Percentiles rank a stretch among this genome's conserved stretches.
Conservation (phyloP, 1,284 basidiomycete genomes). For the Trichosporon coremiiforme region DNA sequence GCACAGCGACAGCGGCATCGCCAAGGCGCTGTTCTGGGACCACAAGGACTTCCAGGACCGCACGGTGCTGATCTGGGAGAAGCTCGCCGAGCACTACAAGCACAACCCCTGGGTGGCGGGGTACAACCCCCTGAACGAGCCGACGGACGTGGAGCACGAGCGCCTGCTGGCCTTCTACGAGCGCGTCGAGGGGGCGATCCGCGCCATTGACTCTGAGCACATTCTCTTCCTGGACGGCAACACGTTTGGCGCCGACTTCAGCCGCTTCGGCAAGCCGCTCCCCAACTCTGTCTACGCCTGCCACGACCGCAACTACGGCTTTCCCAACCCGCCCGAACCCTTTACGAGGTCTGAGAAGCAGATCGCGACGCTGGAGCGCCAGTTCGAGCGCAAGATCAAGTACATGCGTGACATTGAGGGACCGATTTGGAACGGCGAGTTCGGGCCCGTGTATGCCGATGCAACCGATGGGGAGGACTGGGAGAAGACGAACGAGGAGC, state of each 20-base stretch:
- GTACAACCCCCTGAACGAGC: constrained; percentile 78
- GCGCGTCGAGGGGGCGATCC: constrained; percentile 66
- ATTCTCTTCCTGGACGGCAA: constrained; percentile 61
- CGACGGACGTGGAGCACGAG: constrained; percentile 61
- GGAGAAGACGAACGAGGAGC: constrained; percentile 67
- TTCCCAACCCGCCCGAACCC: constrained; percentile 65
- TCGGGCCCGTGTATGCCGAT: constrained; percentile 55
- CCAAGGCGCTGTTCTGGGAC: constrained; percentile 62
- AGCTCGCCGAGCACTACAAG: constrained; percentile 67
- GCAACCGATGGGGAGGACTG: constrained; percentile 45
- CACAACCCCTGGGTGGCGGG: constrained; percentile 65
- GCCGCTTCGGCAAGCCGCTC: constrained; percentile 61
- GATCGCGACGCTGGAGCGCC: constrained; percentile 55
- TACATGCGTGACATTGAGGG: constrained; percentile 34
- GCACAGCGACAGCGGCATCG: constrained; percentile 49
- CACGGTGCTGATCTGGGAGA: constrained; percentile 68
- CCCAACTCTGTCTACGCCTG: constrained; percentile 62
- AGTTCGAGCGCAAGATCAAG: constrained; percentile 64
- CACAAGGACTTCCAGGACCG: constrained; percentile 78
- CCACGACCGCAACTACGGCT: constrained; percentile 69
- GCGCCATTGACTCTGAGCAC: constrained; percentile 67
- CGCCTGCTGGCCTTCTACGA: constrained; percentile 67
- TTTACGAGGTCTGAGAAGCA: constrained; percentile 59
- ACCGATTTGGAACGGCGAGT: constrained; percentile 61
- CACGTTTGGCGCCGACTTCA: constrained; percentile 74